Evolutionary conservation across 768 basidiomycete genomes (phyloP).

Genomic region (Candolleomyces eurysporus): DNA sequence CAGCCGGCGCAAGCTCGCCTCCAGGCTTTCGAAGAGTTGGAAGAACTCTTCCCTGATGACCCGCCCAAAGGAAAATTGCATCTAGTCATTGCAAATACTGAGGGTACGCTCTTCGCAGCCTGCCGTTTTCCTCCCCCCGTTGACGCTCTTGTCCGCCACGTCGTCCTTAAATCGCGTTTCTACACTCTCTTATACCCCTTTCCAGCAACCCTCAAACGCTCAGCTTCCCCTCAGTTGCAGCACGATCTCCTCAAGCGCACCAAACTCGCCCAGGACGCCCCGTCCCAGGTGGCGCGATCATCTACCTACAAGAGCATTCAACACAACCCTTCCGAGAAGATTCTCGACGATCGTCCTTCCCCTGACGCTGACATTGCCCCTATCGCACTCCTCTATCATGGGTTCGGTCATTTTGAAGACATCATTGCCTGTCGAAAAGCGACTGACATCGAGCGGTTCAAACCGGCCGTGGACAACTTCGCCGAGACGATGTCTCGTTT

Average conservation of each 20-base stretch:
- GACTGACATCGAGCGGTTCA: slow-evolving; percentile 3
- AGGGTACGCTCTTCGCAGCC: too few relatives aligned
- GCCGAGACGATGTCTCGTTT: slow-evolving; percentile 14
- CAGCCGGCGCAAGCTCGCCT: too few relatives aligned
- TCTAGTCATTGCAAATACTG: too few relatives aligned
- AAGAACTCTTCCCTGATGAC: too few relatives aligned
- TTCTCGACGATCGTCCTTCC: slow-evolving; percentile 20
- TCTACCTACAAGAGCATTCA: slow-evolving; percentile 5
- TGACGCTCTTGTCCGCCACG: too few relatives aligned
- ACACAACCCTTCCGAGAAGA: slow-evolving; percentile 6
- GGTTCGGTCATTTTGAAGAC: slow-evolving; percentile 22
- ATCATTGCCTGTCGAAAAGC: slow-evolving; percentile 12
- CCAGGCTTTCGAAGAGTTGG: too few relatives aligned
- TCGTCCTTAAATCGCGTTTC: too few relatives aligned
- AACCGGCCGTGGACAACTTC: slow-evolving; percentile 11
- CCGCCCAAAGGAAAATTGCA: too few relatives aligned
- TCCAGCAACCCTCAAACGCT: background rate
- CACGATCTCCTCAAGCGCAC: background rate
- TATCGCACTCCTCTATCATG: slow-evolving; percentile 19
- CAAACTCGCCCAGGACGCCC: background rate
- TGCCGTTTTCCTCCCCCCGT: too few relatives aligned
- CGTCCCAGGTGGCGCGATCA: background rate
- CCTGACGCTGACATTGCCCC: slow-evolving; percentile 15
- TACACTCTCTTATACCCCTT: background rate
- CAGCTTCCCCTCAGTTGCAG: background rate